A percentile compares a stretch with the other conserved stretches of the same genome.
Conservation (phyloP, 345 rosid species). For the Lagerstroemia speciosa region DNA sequence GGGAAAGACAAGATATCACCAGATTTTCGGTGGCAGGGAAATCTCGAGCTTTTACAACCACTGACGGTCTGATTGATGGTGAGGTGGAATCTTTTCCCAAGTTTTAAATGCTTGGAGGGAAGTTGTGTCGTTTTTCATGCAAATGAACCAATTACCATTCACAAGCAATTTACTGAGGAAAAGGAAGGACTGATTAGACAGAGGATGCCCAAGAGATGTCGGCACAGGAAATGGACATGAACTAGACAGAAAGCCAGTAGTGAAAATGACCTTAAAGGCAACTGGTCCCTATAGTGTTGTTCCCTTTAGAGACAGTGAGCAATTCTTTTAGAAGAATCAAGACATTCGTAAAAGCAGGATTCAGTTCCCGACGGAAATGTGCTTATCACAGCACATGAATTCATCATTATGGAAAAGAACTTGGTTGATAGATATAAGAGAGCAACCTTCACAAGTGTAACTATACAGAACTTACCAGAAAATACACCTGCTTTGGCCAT, state of each 20-base stretch:
- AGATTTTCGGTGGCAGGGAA: conserved; percentile 30
- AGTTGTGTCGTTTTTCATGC: conserved; percentile 14
- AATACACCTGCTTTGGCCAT: background rate
- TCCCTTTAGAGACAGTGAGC: conserved; percentile 9
- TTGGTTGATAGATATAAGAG: background rate
- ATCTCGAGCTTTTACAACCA: conserved; percentile 34
- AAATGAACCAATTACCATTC: conserved; percentile 11
- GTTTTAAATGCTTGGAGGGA: conserved; percentile 13
- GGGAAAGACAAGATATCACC: conserved; percentile 14
- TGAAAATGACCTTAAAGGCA: conserved; percentile 11
- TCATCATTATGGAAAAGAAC: conserved; percentile 5
- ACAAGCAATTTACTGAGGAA: conserved; percentile 11
- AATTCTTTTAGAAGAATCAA: background rate
- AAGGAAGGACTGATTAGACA: conserved; percentile 4
- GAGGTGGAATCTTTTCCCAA: conserved; percentile 15
- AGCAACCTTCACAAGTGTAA: conserved; percentile 1
- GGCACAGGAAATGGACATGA: conserved; percentile 10
- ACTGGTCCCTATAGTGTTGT: conserved; percentile 15
- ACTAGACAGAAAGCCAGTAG: conserved; percentile 12
- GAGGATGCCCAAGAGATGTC: conserved; percentile 12
- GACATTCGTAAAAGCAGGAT: conserved; percentile 2
- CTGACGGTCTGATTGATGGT: conserved; percentile 32
- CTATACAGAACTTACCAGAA: background rate
- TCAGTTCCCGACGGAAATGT: conserved; percentile 12
- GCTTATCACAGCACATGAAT: conserved; percentile 5